Evolutionary conservation across 2,329 filamentous ascomycete genomes (phyloP), one percentile per base, ranked within the genome.

Genomic region (Trichoderma sp.): DNA sequence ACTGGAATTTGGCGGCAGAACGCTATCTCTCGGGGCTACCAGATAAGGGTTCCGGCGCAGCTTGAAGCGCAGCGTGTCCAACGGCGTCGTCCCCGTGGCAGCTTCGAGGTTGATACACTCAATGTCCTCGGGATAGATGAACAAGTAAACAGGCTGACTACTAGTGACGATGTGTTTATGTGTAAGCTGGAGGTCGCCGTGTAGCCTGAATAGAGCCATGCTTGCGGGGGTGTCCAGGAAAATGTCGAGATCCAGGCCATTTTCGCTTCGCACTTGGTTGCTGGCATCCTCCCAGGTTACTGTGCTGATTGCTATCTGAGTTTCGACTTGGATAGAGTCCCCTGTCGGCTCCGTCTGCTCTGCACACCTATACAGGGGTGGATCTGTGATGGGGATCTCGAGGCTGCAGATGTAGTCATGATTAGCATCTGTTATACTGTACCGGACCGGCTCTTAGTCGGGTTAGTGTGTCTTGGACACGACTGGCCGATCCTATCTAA

Each of bases 81-180:
- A 24, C 3, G 47, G n/a, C 10, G 47, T 3, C 47, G 21, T 24
- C n/a, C 4, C 47, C 19, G n/a, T 13, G 47, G 47, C 21, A 19
- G 14, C 5, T 13, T 37, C 21, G 14, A 63, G 8, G 1, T 14
- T 31, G 43, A 63, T 35, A 16, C 29, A 21, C 49, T 31, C 43
- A 47, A 63, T 47, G 24, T 47, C 49, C 14, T 63, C 60, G n/a
- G 60, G 60, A 13, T 53, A 47, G 24, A 63, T 53, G 13, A 63
- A 63, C 60, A 63, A 14, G 33, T 52, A 63, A 19, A 63, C 31
- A 16, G 60, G 33, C 13, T 63, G 60, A 21, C 21, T 63, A 13
- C 49, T 47, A 7, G 29, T 47, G 21, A 21, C 35, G 8, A 47
- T 29, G 24, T 52, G 35, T 11, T 31, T 52, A 31, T 47, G 29